phyloP scores from a whole-genome alignment of 352 stramenopile species.

The Peronospora belbahrii region DNA sequence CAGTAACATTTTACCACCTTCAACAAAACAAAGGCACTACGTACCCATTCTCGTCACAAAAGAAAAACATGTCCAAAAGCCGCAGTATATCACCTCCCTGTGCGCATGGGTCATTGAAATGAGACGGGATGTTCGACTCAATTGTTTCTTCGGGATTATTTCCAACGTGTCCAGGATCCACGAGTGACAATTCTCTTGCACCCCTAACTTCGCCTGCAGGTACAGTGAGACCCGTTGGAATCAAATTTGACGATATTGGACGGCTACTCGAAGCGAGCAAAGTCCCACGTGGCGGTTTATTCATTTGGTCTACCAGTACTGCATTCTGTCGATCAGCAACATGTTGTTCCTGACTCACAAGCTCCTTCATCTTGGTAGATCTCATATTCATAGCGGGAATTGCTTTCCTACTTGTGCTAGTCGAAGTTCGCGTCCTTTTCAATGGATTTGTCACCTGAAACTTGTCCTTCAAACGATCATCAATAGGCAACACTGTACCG shows the following conservation, averaged over 20 bases:
- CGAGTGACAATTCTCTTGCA: slow-evolving; percentile 45
- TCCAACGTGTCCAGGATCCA: slow-evolving; percentile 21
- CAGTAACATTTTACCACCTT: background rate
- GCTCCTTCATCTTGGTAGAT: slow-evolving; percentile 20
- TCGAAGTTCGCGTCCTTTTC: slow-evolving; percentile 28
- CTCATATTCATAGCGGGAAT: slow-evolving; percentile 9
- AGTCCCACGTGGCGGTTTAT: background rate
- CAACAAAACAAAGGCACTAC: slow-evolving; percentile 8
- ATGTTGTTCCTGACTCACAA: slow-evolving; percentile 3
- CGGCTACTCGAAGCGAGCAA: slow-evolving; percentile 4
- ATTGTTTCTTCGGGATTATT: slow-evolving; percentile 38
- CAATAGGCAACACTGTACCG: background rate
- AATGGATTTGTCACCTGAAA: slow-evolving; percentile 36
- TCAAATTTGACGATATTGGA: slow-evolving; percentile 46
- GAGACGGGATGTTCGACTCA: slow-evolving; percentile 48
- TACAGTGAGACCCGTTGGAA: slow-evolving; percentile 51
- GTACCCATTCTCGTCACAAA: slow-evolving; percentile 79
- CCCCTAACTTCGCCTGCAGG: slow-evolving; percentile 51
- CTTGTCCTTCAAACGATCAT: slow-evolving; percentile 28
- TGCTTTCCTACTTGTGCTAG: slow-evolving; percentile 16
- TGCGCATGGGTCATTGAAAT: slow-evolving; percentile 65
- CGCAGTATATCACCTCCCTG: slow-evolving; percentile 59
- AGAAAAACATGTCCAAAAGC: slow-evolving; percentile 81
- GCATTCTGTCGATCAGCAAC: background rate
- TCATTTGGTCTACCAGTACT: slow-evolving; percentile 1